Conservation (phyloP, 2,329 filamentous ascomycete genomes). For the Coniochaeta hoffmannii region DNA sequence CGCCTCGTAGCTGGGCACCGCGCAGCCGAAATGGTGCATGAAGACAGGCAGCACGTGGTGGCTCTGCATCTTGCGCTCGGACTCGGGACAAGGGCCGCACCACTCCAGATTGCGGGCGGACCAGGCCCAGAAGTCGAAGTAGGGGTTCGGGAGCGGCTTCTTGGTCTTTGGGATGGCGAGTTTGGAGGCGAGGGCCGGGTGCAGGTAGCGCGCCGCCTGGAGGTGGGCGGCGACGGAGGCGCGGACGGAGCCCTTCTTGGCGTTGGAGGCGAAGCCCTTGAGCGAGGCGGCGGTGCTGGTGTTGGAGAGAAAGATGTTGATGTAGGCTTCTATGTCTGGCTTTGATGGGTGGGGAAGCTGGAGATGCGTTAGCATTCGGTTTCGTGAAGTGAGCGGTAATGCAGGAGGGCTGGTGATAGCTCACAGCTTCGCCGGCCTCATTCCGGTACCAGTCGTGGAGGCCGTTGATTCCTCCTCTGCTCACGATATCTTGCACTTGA, state of each 20-base stretch:
- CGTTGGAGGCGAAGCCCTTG: constrained; percentile 56
- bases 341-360: constrained; percentile 40
- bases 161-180: constrained; percentile 39
- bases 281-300: constrained; percentile 55
- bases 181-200: constrained; percentile 29
- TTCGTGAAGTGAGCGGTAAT: neutral
- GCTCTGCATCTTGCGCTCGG: constrained; percentile 43
- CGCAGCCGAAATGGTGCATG: constrained; percentile 75
- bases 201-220: constrained; percentile 40
- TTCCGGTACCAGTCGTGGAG: constrained; percentile 42
- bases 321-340: constrained; percentile 59
- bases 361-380: neutral
- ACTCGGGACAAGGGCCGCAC: constrained; percentile 49
- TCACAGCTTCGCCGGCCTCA: constrained; percentile 19
- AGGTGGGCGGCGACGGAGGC: constrained; percentile 49
- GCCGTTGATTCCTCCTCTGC: constrained; percentile 34
- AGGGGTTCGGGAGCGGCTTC: constrained; percentile 50
- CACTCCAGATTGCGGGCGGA: constrained; percentile 57
- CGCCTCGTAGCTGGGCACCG: constrained; percentile 59
- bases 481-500: constrained; percentile 39
- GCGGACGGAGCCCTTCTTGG: constrained; percentile 55
- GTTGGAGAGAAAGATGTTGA: constrained; percentile 55
- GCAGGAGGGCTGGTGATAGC: neutral
- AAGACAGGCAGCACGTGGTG: constrained; percentile 66
- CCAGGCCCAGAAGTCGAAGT: constrained; percentile 61